Evolutionary conservation across 2,329 filamentous ascomycete genomes (phyloP).

Genomic region (Lachnellula arida): DNA sequence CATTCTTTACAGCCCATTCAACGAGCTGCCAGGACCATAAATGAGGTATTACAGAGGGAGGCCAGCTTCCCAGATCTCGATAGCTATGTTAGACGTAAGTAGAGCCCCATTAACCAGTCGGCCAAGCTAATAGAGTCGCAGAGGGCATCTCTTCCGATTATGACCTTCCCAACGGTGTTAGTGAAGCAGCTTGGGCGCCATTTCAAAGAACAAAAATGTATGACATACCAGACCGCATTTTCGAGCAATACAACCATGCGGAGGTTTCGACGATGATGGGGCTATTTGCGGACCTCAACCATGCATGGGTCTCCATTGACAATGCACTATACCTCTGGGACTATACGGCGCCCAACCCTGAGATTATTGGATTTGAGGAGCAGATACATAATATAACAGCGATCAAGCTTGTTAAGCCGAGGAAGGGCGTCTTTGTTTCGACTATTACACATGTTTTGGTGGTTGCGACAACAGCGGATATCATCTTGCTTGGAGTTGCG

Average conservation of each 20-base stretch:
- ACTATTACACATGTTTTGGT: conserved; percentile 85
- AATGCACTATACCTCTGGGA: conserved; percentile 97
- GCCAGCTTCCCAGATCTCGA: conserved; percentile 84
- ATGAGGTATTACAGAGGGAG: conserved; percentile 70
- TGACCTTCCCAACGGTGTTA: conserved; percentile 58
- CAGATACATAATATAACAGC: conserved; percentile 82
- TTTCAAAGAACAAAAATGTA: conserved; percentile 86
- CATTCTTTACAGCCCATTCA: conserved; percentile 62
- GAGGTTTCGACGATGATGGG: conserved; percentile 92
- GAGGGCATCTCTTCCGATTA: conserved; percentile 91
- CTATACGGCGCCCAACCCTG: conserved; percentile 87
- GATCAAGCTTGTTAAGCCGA: conserved; percentile 83
- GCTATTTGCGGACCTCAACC: conserved; percentile 87
- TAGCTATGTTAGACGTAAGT: conserved; percentile 80
- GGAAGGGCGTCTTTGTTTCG: conserved; percentile 79
- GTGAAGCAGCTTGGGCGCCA: conserved; percentile 71
- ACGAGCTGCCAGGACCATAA: conserved; percentile 79
- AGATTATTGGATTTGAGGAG: conserved; percentile 89
- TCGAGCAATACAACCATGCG: conserved; percentile 85
- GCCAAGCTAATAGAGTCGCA: conserved; percentile 37
- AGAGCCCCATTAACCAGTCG: neutral
- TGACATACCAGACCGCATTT: conserved; percentile 85
- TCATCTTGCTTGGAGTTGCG: conserved; percentile 81
- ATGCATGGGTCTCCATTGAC: conserved; percentile 94
- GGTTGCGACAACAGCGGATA: conserved; percentile 79